Conservation (phyloP, 352 stramenopile genomes). For the Elongisporangium undulatum region DNA sequence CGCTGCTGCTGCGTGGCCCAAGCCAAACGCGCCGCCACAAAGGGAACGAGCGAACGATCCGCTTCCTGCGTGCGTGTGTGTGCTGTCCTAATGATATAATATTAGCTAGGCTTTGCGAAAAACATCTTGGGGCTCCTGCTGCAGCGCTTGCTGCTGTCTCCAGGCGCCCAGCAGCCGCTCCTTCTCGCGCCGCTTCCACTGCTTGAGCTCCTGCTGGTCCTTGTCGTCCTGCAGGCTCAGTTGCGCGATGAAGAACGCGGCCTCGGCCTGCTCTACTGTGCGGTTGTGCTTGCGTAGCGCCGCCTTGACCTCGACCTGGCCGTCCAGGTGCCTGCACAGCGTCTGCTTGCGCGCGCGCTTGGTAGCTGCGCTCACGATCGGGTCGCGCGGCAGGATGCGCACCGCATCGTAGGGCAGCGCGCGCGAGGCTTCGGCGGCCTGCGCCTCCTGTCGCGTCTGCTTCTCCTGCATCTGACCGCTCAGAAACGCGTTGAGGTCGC, state of each 20-base stretch:
- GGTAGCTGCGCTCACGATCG: conserved; percentile 18
- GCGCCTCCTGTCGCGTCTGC: conserved; percentile 10
- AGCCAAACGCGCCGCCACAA: not conserved
- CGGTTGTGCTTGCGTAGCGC: conserved; percentile 27
- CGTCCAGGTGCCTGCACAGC: conserved; percentile 33
- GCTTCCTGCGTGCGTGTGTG: not conserved
- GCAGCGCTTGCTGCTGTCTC: conserved; percentile 39
- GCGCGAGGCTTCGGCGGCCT: conserved; percentile 7
- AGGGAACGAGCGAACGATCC: not conserved
- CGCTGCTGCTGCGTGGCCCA: not conserved
- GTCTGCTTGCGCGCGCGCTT: conserved; percentile 33
- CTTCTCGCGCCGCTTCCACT: conserved; percentile 27
- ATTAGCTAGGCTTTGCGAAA: conserved; percentile 23
- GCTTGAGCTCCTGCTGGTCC: conserved; percentile 18
- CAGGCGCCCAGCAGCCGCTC: conserved; percentile 35
- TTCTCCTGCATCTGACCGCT: conserved; percentile 45
- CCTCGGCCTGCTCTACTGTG: conserved; percentile 48
- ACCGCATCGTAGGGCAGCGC: conserved; percentile 14
- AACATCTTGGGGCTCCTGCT: conserved; percentile 1
- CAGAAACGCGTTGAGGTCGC: conserved; percentile 47
- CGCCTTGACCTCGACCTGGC: conserved; percentile 42
- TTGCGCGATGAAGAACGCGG: conserved; percentile 47
- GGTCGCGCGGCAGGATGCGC: conserved; percentile 42
- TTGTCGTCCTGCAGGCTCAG: conserved; percentile 28
- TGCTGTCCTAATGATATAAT: conserved; percentile 25